phyloP scores from a whole-genome alignment of 371 early-diverging fungal species.

The Lichtheimia ramosa region DNA sequence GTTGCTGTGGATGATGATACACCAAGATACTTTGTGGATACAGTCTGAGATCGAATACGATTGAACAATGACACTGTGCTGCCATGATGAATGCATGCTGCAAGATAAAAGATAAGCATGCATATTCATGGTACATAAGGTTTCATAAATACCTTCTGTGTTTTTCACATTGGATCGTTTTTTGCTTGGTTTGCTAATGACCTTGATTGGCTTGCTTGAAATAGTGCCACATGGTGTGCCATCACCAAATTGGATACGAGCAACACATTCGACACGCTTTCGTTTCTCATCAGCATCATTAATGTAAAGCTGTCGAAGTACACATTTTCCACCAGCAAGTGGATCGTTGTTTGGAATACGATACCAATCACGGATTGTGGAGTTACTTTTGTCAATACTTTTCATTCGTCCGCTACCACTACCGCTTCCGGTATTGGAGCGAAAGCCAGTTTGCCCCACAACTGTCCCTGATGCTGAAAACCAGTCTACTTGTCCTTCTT shows the following conservation, averaged over 20 bases:
- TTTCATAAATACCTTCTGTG: constrained; percentile 44
- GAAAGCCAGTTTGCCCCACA: constrained; percentile 35
- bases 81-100: constrained; percentile 72
- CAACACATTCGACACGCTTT: constrained; percentile 66
- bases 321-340: constrained; percentile 57
- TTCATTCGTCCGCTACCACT: neutral
- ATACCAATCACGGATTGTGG: constrained; percentile 23
- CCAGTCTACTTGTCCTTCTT: constrained; percentile 43
- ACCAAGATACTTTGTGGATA: constrained; percentile 77
- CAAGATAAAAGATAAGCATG: constrained; percentile 1
- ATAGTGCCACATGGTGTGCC: constrained; percentile 63
- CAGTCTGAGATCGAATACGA: constrained; percentile 75
- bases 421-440: neutral
- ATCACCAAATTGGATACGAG: constrained; percentile 61
- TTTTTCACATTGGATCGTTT: constrained; percentile 77
- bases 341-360: constrained; percentile 21
- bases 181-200: constrained; percentile 81
- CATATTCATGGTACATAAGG: neutral
- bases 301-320: constrained; percentile 73
- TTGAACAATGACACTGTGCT: constrained; percentile 73
- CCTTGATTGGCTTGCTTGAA: constrained; percentile 68
- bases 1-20: constrained; percentile 32
- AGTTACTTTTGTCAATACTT: constrained; percentile 6
- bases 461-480: constrained; percentile 30
- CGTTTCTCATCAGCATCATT: constrained; percentile 75